Evolutionary conservation across 1,284 basidiomycete genomes (phyloP).

Genomic region (Austroboletus novae-zelandiae): DNA sequence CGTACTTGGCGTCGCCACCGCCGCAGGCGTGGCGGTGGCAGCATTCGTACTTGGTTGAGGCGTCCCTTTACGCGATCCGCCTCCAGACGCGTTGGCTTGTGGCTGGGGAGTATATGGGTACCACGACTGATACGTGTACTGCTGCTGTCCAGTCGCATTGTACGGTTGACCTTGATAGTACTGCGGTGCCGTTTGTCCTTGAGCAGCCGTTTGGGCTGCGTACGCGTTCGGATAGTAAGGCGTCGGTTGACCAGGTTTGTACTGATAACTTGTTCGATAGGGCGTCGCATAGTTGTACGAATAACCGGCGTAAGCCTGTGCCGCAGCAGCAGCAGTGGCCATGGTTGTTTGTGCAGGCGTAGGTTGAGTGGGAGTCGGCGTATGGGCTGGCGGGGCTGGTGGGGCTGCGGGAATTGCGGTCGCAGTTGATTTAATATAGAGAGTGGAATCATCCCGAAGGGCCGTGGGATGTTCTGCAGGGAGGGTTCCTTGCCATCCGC

Average conservation of each 20-base stretch:
- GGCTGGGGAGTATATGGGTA: slow-evolving; percentile 32
- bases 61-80: slow-evolving; percentile 46
- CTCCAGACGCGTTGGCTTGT: slow-evolving; percentile 23
- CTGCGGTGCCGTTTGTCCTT: slow-evolving; percentile 28
- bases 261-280: slow-evolving; percentile 32
- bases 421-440: slow-evolving; percentile 55
- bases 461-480: slow-evolving; percentile 55
- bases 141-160: slow-evolving; percentile 28
- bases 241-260: slow-evolving; percentile 33
- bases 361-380: slow-evolving; percentile 24
- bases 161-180: slow-evolving; percentile 34
- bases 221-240: slow-evolving; percentile 32
- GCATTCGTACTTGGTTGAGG: slow-evolving; percentile 40
- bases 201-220: slow-evolving; percentile 19
- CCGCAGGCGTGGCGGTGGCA: slow-evolving; percentile 23
- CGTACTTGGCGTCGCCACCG: slow-evolving; percentile 28
- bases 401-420: slow-evolving; percentile 33
- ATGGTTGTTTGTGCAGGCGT: slow-evolving; percentile 26
- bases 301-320: slow-evolving; percentile 28
- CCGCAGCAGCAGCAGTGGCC: slow-evolving; percentile 20
- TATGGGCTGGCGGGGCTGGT: slow-evolving; percentile 18
- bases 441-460: slow-evolving; percentile 69
- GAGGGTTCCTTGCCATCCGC: slow-evolving; percentile 74
- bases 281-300: slow-evolving; percentile 28
- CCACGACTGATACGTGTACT: slow-evolving; percentile 35